Base-by-base conservation (phyloP, 495 filamentous ascomycete genomes). In the Cudoniella acicularis region DNA sequence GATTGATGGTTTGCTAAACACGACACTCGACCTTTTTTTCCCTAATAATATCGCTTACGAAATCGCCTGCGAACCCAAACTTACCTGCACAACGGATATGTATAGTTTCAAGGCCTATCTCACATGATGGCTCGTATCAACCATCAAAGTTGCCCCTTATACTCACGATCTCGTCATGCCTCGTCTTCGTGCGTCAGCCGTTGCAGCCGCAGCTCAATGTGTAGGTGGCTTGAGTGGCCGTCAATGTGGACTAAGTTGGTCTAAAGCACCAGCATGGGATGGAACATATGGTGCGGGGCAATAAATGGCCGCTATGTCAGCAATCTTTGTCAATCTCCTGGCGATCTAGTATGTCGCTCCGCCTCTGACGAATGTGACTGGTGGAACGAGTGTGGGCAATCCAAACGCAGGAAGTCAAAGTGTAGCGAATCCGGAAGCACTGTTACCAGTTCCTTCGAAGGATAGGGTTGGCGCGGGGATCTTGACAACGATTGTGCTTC, bases 91-190 rank as follows among this genome's bases (percentile, higher is more conserved):
- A 67, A 82, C 83, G 41, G 90, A 94, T 65, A 89, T 92, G 75
- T 79, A 80, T 43, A 89, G 86, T 41, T 96, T 92, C 83, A 96
- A 94, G 72, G 89, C 88, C 30, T 95, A 92, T 73, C 76, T 93
- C n/a, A 76, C 89, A 20, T 87, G 91, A 22, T 96, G 90, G 88
- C 80, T 96, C 71, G 83, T 83, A n/a, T 73, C 76, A 4, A 79
- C 83, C 2, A 86, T 86, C 8, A 83, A 89, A 62, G 67, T 92
- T 48, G 89, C 86, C 0, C 90, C 91, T 1, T 88, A 83, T 68
- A 85, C 79, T 1, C 72, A 72, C 26, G 75, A 77, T 41, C 71
- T 66, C 45, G 80, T 96, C 62, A 83, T 89, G 73, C 78, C 80
- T 2, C 76, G 83, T n/a, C 77, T 96, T 10, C 73, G 72, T 3